Evolutionary conservation across 2,329 filamentous ascomycete species (phyloP).

Genomic region (Phyllosticta citrichinensis): DNA sequence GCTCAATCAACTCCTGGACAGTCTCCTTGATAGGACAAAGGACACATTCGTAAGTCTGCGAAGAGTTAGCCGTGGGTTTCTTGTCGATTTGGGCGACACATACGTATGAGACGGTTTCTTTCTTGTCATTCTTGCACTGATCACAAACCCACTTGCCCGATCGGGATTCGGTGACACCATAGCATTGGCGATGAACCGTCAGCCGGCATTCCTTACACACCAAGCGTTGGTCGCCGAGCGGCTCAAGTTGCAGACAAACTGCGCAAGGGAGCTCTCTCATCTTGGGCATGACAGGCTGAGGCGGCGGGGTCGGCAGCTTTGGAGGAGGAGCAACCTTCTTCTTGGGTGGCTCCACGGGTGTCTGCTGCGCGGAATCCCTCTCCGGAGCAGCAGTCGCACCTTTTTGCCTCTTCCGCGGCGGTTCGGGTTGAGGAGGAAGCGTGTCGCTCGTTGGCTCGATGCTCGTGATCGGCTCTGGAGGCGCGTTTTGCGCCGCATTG

Average conservation of each 20-base stretch:
- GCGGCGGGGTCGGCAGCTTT: constrained; percentile 44
- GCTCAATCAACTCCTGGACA: constrained; percentile 73
- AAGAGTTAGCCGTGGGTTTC: constrained; percentile 14
- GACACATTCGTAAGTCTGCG: constrained; percentile 78
- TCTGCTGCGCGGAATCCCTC: constrained; percentile 39
- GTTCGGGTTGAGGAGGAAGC: constrained; percentile 29
- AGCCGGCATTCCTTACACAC: constrained; percentile 81
- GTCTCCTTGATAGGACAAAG: constrained; percentile 78
- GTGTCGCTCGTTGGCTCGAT: constrained; percentile 16
- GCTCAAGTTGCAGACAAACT: constrained; percentile 67
- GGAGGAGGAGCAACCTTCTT: constrained; percentile 43
- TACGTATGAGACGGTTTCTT: constrained; percentile 82
- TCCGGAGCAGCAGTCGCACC: constrained; percentile 27
- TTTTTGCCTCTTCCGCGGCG: constrained; percentile 52
- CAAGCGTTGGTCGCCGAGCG: constrained; percentile 45
- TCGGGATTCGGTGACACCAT: constrained; percentile 67
- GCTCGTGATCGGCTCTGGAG: constrained; percentile 14
- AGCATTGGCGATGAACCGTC: constrained; percentile 85
- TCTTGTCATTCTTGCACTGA: constrained; percentile 90
- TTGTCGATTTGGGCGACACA: constrained; percentile 23
- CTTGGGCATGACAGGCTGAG: constrained; percentile 66
- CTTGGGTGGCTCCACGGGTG: constrained; percentile 40
- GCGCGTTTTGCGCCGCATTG: constrained; percentile 25
- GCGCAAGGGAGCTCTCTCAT: constrained; percentile 73
- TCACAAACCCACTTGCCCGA: constrained; percentile 87